phyloP scores from a whole-genome alignment of 2,329 filamentous ascomycete species.

The Monosporascus sp. region DNA sequence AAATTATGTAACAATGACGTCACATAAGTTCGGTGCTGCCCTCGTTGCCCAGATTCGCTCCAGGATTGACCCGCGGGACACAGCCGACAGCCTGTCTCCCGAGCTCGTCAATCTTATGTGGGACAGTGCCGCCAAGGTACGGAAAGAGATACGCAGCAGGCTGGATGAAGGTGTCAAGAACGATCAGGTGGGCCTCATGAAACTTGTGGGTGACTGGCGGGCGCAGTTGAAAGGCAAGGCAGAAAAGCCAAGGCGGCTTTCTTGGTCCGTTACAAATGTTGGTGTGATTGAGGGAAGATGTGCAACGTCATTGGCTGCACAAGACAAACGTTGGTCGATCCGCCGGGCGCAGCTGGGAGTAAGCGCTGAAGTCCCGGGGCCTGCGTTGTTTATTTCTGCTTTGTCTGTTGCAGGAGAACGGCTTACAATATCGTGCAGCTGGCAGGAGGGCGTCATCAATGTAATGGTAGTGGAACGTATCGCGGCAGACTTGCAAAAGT shows the following conservation, averaged over 20 bases:
- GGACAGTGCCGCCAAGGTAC: constrained; percentile 9
- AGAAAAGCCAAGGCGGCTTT: constrained; percentile 13
- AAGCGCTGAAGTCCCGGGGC: background rate
- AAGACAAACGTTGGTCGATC: constrained; percentile 14
- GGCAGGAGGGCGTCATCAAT: background rate
- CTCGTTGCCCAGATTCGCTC: background rate
- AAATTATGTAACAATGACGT: constrained; percentile 9
- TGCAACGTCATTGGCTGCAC: background rate
- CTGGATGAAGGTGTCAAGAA: constrained; percentile 18
- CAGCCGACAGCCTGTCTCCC: background rate
- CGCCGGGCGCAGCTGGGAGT: constrained; percentile 4
- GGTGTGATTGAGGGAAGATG: constrained; percentile 18
- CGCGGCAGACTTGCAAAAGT: background rate
- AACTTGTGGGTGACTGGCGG: constrained; percentile 21
- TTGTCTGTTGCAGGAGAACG: background rate
- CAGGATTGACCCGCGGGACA: background rate
- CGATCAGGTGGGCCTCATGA: constrained; percentile 18
- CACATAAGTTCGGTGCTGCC: constrained; percentile 2
- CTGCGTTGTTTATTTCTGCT: background rate
- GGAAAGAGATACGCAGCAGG: constrained; percentile 8
- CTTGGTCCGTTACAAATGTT: constrained; percentile 22
- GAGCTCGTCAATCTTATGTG: constrained; percentile 13
- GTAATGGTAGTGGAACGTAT: background rate
- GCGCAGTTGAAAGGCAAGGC: background rate
- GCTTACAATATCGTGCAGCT: background rate